Conservation (phyloP, 306 rosid species). For the Calophaca sinica region DNA sequence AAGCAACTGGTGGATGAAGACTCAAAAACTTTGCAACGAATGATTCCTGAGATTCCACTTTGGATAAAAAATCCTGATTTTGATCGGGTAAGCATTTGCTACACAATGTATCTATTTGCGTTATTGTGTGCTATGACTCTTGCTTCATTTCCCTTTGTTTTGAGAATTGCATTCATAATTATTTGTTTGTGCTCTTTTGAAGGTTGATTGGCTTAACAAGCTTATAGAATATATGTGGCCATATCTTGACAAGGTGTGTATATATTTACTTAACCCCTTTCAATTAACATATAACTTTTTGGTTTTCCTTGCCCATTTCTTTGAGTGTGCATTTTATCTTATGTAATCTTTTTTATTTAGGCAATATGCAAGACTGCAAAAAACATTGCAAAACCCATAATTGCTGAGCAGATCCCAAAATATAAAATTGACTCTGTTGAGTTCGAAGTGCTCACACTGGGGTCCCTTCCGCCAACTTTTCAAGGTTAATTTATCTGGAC, state of each 20-base stretch:
- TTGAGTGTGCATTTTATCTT: slow-evolving; percentile 1
- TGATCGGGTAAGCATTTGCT: slow-evolving; percentile 68
- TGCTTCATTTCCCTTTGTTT: slow-evolving; percentile 23
- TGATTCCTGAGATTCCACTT: slow-evolving; percentile 90
- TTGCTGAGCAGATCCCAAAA: slow-evolving; percentile 82
- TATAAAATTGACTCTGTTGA: slow-evolving; percentile 83
- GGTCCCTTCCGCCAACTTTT: slow-evolving; percentile 87
- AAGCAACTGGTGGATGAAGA: slow-evolving; percentile 78
- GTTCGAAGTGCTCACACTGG: slow-evolving; percentile 78
- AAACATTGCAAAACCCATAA: slow-evolving; percentile 79
- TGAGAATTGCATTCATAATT: neutral
- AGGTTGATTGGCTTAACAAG: slow-evolving; percentile 93
- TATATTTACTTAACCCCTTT: neutral
- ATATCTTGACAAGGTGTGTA: slow-evolving; percentile 91
- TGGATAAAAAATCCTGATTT: slow-evolving; percentile 96
- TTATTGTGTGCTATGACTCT: neutral
- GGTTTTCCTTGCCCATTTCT: neutral
- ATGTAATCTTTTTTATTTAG: slow-evolving; percentile 37
- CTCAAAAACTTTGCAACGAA: slow-evolving; percentile 64
- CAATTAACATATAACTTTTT: neutral
- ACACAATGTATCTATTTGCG: neutral
- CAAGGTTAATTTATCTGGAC: slow-evolving; percentile 64
- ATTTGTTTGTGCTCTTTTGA: slow-evolving; percentile 16
- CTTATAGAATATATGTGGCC: slow-evolving; percentile 90
- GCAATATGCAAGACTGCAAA: slow-evolving; percentile 84